Base-by-base conservation (phyloP, 1,284 basidiomycete species). In the Papiliotrema flavescens region DNA sequence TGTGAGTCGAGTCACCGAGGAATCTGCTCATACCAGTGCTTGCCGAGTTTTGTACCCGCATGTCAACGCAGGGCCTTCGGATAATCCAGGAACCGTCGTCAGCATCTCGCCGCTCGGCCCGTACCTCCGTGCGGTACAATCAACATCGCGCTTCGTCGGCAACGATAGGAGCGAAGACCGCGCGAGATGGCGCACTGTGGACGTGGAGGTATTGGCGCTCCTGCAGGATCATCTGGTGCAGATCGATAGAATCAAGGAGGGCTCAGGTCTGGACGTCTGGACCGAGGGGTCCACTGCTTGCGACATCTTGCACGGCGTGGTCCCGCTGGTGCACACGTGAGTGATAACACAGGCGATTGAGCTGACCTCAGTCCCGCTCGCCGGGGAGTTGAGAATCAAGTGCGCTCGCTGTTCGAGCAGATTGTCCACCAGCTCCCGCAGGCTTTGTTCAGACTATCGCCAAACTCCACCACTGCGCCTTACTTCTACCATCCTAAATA, bases 401-500 rank as follows among this genome's bases (percentile, higher is more conserved):
- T 19, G 6, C 28, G 28, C 11, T 54, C 60, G 0, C 47, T 60
- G 0, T 69, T 71, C 53, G 56, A 62, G 26, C 49, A 56, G 2
- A 60, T 72, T 11, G 44, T 74, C 1, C 64, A 65, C 39, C 71
- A 71, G 37, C 46, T 76, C 8, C 74, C 73, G 1, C 44, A 41
- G 9, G 67, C 72, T 11, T 57, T 76, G 19, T 68, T 67, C 22
- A 59, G 59, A 19, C 64, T 74, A 3, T 66, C 73, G 53, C 49
- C 65, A n/a, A 62, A 67, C 15, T 57, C 62, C 34, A 60, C 48
- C 19, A 56, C 59, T 14, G 42, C 47, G 11, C 61, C 62, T 6
- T 43, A 57, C 13, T 75, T 71, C 60, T 65, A 60, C 49, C 75
- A 74, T 56, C 74, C 70, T 6, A 60, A 62, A 47, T 75, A 69